Evolutionary conservation across 2,329 filamentous ascomycete species (phyloP).

Genomic region (Beauveria pseudobassiana): DNA sequence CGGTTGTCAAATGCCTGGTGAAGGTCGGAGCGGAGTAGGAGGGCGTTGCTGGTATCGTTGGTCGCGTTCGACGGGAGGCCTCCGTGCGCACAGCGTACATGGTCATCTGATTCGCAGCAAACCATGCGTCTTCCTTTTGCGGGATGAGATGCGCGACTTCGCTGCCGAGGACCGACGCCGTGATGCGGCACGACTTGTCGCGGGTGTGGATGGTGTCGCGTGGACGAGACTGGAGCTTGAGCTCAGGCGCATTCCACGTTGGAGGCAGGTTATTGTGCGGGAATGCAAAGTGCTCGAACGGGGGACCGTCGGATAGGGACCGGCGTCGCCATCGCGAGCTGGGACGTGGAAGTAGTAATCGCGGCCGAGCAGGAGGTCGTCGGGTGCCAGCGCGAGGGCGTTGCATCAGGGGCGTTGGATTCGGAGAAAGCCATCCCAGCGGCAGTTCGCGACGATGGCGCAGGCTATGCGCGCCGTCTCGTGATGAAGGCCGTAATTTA

Average conservation of each 20-base stretch:
- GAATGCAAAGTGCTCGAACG: not conserved
- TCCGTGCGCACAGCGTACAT: not conserved
- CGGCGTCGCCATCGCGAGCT: not conserved
- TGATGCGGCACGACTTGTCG: not conserved
- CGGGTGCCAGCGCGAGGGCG: not conserved
- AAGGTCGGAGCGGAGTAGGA: not conserved
- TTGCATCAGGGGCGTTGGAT: not conserved
- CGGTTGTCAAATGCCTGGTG: not conserved
- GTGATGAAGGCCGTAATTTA: not conserved
- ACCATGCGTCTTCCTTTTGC: not conserved
- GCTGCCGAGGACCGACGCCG: not conserved
- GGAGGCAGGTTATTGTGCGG: slow-evolving; percentile 1
- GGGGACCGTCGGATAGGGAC: not conserved
- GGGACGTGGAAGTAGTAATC: not conserved
- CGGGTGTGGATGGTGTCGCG: not conserved
- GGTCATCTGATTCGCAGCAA: not conserved
- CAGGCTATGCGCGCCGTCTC: not conserved
- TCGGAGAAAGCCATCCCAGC: not conserved
- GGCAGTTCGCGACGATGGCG: not conserved
- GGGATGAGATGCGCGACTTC: not conserved
- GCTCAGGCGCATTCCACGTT: not conserved
- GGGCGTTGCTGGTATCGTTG: not conserved
- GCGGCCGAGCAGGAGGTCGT: not conserved
- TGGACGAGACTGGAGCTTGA: not conserved
- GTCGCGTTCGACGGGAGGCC: not conserved